phyloP scores from a whole-genome alignment of 2,329 filamentous ascomycete species.

The Lachnum nothofagi region DNA sequence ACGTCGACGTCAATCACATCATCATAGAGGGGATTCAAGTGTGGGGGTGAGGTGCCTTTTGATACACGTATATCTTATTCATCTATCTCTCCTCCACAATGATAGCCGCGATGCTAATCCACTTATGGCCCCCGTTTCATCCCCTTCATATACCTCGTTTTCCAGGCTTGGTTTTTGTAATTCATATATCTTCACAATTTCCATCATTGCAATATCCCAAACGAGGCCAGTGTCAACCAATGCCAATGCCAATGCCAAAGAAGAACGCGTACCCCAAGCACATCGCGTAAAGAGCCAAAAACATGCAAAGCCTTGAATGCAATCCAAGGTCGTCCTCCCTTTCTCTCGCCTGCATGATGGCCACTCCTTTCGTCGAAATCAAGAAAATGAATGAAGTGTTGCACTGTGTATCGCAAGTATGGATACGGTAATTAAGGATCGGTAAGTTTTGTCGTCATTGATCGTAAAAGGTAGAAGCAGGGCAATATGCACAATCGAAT shows the following conservation, averaged over 20 bases:
- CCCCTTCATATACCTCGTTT: slow-evolving; percentile 26
- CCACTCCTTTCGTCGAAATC: slow-evolving; percentile 5
- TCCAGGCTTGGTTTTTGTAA: slow-evolving; percentile 24
- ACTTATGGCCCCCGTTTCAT: slow-evolving; percentile 5
- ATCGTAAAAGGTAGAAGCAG: slow-evolving; percentile 30
- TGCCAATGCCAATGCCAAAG: slow-evolving; percentile 10
- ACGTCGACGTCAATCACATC: no score
- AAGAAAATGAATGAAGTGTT: slow-evolving; percentile 17
- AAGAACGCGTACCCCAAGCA: slow-evolving; percentile 23
- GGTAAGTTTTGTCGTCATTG: slow-evolving; percentile 30
- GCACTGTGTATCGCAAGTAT: slow-evolving; percentile 21
- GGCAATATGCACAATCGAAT: slow-evolving; percentile 35
- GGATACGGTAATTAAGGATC: slow-evolving; percentile 21
- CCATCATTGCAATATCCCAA: slow-evolving; percentile 10
- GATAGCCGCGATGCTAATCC: no score
- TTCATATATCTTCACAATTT: slow-evolving; percentile 26
- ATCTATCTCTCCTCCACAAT: no score
- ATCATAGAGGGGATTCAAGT: no score
- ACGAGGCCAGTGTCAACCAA: slow-evolving; percentile 7
- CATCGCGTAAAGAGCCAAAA: slow-evolving; percentile 11
- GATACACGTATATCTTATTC: no score
- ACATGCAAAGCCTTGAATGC: slow-evolving; percentile 21
- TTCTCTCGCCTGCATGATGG: slow-evolving; percentile 7
- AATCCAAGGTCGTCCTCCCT: slow-evolving; percentile 21
- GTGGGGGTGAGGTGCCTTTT: no score